A percentile compares a stretch with the other conserved stretches of the same genome.
Evolutionary conservation across 441 rosid genomes (phyloP).

Genomic region (Isatis lusitanica): DNA sequence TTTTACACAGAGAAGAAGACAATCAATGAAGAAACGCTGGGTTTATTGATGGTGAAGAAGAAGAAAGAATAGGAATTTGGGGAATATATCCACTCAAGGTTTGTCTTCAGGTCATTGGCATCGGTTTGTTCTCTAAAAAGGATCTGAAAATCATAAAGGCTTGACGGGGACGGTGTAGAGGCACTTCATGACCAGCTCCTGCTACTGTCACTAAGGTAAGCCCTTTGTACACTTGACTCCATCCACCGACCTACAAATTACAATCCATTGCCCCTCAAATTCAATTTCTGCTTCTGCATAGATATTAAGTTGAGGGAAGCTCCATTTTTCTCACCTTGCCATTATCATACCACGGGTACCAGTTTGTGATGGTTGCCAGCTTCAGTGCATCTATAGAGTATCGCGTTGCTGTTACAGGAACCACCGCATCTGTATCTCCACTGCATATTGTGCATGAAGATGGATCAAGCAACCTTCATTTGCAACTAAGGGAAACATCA

Average conservation of each 20-base stretch:
- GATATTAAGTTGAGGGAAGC: constrained; percentile 11
- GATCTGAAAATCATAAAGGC: constrained; percentile 87
- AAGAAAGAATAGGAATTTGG: constrained; percentile 24
- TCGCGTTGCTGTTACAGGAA: constrained; percentile 90
- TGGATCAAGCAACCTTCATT: constrained; percentile 16
- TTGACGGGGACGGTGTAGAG: constrained; percentile 78
- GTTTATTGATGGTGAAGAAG: constrained; percentile 10
- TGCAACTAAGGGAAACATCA: not conserved
- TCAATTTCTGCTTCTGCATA: not conserved
- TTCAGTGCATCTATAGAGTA: constrained; percentile 81
- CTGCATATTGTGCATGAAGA: constrained; percentile 44
- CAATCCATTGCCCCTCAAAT: not conserved
- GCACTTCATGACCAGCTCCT: constrained; percentile 97
- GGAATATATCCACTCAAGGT: constrained; percentile 8
- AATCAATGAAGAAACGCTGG: constrained; percentile 13
- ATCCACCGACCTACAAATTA: constrained; percentile 81
- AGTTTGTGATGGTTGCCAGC: constrained; percentile 69
- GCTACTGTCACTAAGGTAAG: constrained; percentile 73
- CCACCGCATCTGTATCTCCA: constrained; percentile 92
- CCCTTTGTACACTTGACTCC: constrained; percentile 93
- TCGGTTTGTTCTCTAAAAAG: constrained; percentile 66
- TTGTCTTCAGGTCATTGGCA: constrained; percentile 46
- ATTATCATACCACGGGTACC: constrained; percentile 86
- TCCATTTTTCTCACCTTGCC: constrained; percentile 29
- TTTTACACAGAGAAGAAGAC: constrained; percentile 14